Base-by-base conservation (phyloP, 2,329 filamentous ascomycete genomes). In the Trichoderma atrobrunneum region DNA sequence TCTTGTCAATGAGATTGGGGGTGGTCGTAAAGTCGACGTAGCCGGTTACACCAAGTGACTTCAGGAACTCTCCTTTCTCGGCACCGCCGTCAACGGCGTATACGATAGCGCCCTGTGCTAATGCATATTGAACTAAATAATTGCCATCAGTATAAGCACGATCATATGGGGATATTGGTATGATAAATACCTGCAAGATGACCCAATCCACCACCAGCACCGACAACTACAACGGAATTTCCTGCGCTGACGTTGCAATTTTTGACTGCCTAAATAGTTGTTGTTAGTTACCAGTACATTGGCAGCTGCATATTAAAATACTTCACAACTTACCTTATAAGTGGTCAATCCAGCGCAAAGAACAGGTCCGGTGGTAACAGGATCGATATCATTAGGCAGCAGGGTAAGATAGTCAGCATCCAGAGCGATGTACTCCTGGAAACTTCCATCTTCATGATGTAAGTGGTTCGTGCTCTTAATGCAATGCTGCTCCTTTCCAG, bases 401-500 rank as follows among this genome's bases (percentile, higher is more conserved):
- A 72, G 30, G 0, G 72, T 72, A 4, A 73, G 39, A 56, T 73
- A 74, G 0, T 61, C 73, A n/a, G 70, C 72, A 30, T 73, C 72
- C 3, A 74, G 39, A 4, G 69, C 71, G 39, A 73, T 74, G 11
- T 74, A 74, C 39, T 75, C 73, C 32, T 75, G 74, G 18, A 75
- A 75, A 32, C 74, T 74, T 39, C 71, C 74, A 36, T 74, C 72
- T 30, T 73, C 72, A 32, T 75, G 72, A 56, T 75, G 73, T 21
- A 75, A 48, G 21, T 75, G 74, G n/a, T 74, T 74, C 3, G 71
- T 73, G 68, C 72, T 72, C 69, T 74, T 75, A 16, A 68, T 28
- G 32, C 73, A 75, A 48, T 75, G 36, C 24, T 74, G 73, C 28
- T 75, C 74, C 51, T 51, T 71, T 3, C 72, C 74, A n/a, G 72